Evolutionary conservation across 1,284 basidiomycete species (phyloP), one percentile per base, ranked within the genome.

Genomic region (Ustilago tritici): DNA sequence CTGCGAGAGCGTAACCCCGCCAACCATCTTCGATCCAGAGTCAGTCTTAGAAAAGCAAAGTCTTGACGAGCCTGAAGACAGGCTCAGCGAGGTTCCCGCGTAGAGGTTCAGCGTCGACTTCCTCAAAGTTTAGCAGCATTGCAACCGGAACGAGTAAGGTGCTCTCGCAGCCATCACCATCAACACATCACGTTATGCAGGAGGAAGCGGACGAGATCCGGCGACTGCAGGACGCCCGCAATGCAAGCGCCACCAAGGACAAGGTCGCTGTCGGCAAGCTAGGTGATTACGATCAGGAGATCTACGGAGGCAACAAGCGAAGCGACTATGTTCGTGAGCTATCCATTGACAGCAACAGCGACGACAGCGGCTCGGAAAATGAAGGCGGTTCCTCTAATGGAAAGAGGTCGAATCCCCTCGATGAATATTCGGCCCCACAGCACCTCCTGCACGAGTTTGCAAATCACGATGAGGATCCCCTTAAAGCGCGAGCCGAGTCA

Each of bases 381-480:
- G 70, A 70, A 10, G 66, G 60, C 23, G 63, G 54, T n/a, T 47
- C 38, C 0, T 62, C 65, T 10, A 64, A 65, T 15, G 64, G 64
- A 2, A 55, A 61, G 17, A 66, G 71, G 12, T 35, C 56, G 9
- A 86, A 86, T 54, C 84, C 84, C 7, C 80, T 86, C 40, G 84
- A 86, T 61, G 79, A 72, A 38, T 86, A 82, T 87, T 94, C 95
- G 60, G 95, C 91, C 49, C 95, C 96, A 9, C 95, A 95, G 88
- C 95, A 99, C 74, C 90, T 99, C 58, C 90, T 98, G 38, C 91
- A 95, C 87, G 97, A 99, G 87, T 98, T 98, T 82, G 93, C 92
- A 54, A 91, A 95, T 74, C 94, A 96, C 83, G 89, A 93, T 85
- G 88, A 93, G 81, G 95, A 99, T 87, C 95, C 94, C 14, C 96